phyloP scores from a whole-genome alignment of 1,284 basidiomycete genomes.

The Ganoderma lucidum region DNA sequence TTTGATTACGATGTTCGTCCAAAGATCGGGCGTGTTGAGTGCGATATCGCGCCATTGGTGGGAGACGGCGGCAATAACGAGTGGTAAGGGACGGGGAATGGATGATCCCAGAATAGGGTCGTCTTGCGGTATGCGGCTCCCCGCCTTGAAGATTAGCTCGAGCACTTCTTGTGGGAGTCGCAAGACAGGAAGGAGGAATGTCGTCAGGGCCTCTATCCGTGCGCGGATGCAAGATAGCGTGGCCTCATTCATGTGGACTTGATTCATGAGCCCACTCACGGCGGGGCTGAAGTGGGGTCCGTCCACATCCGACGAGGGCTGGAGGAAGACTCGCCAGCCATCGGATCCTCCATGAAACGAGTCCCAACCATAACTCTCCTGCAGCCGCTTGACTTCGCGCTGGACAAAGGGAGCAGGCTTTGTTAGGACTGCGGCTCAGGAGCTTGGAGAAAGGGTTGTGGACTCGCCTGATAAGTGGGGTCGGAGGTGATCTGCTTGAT shows the following conservation, averaged over 20 bases:
- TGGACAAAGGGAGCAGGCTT: slow-evolving; percentile 11
- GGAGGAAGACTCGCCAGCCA: slow-evolving; percentile 31
- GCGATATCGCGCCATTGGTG: slow-evolving; percentile 40
- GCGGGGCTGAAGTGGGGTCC: slow-evolving; percentile 30
- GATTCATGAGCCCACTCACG: slow-evolving; percentile 31
- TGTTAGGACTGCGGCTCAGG: slow-evolving; percentile 15
- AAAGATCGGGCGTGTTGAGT: slow-evolving; percentile 36
- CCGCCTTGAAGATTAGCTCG: slow-evolving; percentile 30
- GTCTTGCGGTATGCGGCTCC: slow-evolving; percentile 31
- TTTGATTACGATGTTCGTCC: slow-evolving; percentile 39
- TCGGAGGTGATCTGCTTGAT: slow-evolving; percentile 32
- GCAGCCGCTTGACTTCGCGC: slow-evolving; percentile 31
- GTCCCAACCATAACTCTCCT: slow-evolving; percentile 26
- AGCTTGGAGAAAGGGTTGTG: not conserved
- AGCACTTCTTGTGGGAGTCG: slow-evolving; percentile 31
- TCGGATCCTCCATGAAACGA: slow-evolving; percentile 28
- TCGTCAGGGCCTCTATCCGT: slow-evolving; percentile 32
- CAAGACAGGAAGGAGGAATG: slow-evolving; percentile 29
- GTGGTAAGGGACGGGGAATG: slow-evolving; percentile 33
- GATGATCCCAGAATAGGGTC: slow-evolving; percentile 30
- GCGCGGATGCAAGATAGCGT: slow-evolving; percentile 32
- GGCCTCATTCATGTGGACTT: slow-evolving; percentile 33
- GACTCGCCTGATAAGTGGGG: slow-evolving; percentile 32
- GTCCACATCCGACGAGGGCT: slow-evolving; percentile 21
- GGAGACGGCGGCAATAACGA: slow-evolving; percentile 39